Conservation (phyloP, 1,284 basidiomycete genomes). For the Kwoniella shivajii region DNA sequence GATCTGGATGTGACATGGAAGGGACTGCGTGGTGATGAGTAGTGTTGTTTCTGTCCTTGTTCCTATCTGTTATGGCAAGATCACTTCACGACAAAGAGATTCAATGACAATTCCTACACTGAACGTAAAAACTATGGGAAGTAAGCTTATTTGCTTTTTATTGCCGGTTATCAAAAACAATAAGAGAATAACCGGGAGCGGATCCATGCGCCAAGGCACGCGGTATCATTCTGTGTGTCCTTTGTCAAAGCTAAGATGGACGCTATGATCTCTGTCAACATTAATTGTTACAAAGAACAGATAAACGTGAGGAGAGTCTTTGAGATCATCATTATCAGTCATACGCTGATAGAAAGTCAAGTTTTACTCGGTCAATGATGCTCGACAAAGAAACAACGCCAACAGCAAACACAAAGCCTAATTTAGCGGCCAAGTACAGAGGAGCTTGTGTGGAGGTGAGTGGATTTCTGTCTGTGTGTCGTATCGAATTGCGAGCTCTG, state of each 20-base stretch:
- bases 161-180: not conserved
- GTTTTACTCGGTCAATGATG: constrained; percentile 7
- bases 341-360: too few species aligned
- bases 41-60: not conserved
- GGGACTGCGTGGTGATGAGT: not conserved
- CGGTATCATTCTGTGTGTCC: not conserved
- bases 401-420: constrained; percentile 26
- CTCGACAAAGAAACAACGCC: constrained; percentile 48
- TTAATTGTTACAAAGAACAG: too few species aligned
- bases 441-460: constrained; percentile 70
- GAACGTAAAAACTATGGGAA: too few species aligned
- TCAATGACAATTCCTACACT: too few species aligned
- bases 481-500: not conserved
- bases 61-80: not conserved
- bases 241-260: too few species aligned
- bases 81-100: not conserved
- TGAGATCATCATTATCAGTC: not conserved
- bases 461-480: not conserved
- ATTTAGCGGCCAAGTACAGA: constrained; percentile 64
- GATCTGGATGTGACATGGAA: not conserved
- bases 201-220: too few species aligned
- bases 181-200: too few species aligned
- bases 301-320: too few species aligned
- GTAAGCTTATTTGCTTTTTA: not conserved
- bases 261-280: not conserved